A percentile compares a stretch with the other conserved stretches of the same genome.
Evolutionary conservation across 192 early-diverging fungal species (phyloP).

Genomic region (Jimgerdemannia flammicorona): DNA sequence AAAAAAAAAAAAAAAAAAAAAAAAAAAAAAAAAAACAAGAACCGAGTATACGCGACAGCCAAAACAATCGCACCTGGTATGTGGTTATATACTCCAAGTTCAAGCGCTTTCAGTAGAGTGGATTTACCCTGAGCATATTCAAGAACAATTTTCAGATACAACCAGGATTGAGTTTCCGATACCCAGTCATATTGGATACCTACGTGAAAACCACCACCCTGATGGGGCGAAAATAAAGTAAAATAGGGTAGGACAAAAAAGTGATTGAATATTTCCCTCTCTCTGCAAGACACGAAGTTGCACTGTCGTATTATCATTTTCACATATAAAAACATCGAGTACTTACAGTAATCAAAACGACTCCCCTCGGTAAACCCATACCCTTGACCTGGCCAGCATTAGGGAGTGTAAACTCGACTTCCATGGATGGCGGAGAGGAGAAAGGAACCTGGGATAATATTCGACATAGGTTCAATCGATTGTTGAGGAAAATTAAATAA

Average conservation of each 20-base stretch:
- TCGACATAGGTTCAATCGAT: not conserved
- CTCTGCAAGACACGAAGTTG: not conserved
- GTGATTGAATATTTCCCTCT: not conserved
- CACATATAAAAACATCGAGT: conserved; percentile 6
- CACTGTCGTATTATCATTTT: not conserved
- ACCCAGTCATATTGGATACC: not conserved
- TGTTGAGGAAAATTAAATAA: not conserved
- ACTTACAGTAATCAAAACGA: conserved; percentile 51
- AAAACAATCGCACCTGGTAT: conserved; percentile 21
- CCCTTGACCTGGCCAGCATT: conserved; percentile 44
- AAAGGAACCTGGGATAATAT: conserved; percentile 21
- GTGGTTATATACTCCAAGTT: conserved; percentile 54
- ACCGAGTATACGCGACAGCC: not conserved
- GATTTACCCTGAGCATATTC: conserved; percentile 51
- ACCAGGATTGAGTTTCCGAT: not conserved
- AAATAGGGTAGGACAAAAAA: not conserved
- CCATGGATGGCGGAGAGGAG: conserved; percentile 32
- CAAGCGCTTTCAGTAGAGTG: conserved; percentile 51
- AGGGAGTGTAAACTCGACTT: conserved; percentile 35
- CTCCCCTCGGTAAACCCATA: conserved; percentile 43
- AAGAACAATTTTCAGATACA: not conserved
- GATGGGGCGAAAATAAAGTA: not conserved
- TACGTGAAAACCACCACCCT: not conserved
- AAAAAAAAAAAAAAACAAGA: not conserved
- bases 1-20: too few relatives aligned